A percentile compares a stretch with the other conserved stretches of the same genome.
Conservation (phyloP, 176 grass and related monocot genomes). For the Avena atlantica region DNA sequence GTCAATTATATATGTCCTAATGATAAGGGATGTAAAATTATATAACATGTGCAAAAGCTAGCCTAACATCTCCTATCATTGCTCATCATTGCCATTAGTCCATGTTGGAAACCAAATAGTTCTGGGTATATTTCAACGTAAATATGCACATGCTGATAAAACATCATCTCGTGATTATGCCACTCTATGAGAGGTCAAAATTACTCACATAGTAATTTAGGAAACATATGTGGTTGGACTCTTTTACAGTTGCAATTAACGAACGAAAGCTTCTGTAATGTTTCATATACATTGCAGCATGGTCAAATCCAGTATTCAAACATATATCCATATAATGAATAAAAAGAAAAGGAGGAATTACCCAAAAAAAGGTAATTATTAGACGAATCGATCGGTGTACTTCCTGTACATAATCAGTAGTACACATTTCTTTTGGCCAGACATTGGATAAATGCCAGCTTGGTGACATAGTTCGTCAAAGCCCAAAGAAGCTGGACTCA, state of each 20-base stretch:
- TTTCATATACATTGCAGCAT: slow-evolving; percentile 1
- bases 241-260: not conserved
- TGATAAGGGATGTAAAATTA: slow-evolving; percentile 8
- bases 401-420: slow-evolving; percentile 24
- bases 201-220: not conserved
- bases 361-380: slow-evolving; percentile 31
- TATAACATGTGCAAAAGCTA: not conserved
- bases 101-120: slow-evolving; percentile 3
- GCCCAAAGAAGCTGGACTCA: slow-evolving; percentile 77
- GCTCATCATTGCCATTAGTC: not conserved
- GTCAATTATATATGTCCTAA: slow-evolving; percentile 19
- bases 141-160: not conserved
- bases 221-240: not conserved
- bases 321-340: slow-evolving; percentile 2
- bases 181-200: not conserved
- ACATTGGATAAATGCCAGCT: slow-evolving; percentile 88
- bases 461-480: slow-evolving; percentile 75
- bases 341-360: not conserved
- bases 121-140: not conserved
- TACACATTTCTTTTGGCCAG: slow-evolving; percentile 50
- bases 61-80: not conserved
- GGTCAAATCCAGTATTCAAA: too few species aligned
- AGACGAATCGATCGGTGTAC: not conserved
- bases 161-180: not conserved
- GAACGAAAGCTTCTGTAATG: not conserved